These are phyloP conservation scores for Oryza punctata DNA, from an alignment of 176 grass and related monocot genomes.

Conservation along the genomic window DNA sequence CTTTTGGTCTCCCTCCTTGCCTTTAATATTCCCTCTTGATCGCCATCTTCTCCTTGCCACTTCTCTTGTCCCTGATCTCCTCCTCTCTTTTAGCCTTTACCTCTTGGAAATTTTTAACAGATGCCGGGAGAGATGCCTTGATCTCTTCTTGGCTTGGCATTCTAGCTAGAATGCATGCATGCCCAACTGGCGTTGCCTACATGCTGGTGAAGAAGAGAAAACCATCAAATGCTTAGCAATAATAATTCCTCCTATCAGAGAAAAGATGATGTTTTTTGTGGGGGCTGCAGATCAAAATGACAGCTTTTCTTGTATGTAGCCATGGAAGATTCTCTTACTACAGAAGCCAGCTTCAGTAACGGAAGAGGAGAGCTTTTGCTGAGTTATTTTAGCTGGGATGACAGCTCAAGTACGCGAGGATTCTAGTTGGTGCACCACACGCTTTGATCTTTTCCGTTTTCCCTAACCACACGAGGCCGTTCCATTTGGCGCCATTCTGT, in stretches of 20 bases:
- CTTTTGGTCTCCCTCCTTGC: slow-evolving; percentile 1
- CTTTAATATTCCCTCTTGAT: background rate
- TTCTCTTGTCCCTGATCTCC: background rate
- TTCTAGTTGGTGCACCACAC: slow-evolving; percentile 52
- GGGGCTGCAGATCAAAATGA: background rate
- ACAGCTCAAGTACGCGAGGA: slow-evolving; percentile 81
- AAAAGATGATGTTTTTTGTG: background rate
- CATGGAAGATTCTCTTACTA: background rate
- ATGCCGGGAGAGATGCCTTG: background rate
- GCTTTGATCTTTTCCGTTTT: slow-evolving; percentile 33
- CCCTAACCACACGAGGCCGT: slow-evolving; percentile 31
- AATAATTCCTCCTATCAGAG: background rate
- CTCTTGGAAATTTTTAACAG: background rate
- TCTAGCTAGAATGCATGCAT: background rate
- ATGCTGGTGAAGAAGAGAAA: background rate
- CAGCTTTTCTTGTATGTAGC: background rate
- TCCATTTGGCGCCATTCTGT: slow-evolving; percentile 77
- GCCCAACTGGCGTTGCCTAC: background rate
- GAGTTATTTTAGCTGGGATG: slow-evolving; percentile 39
- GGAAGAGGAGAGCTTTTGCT: background rate
- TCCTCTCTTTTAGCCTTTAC: background rate
- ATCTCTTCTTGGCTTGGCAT: background rate
- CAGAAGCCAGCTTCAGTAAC: background rate
- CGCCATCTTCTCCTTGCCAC: slow-evolving; percentile 3
- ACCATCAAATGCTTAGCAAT: background rate